Percentiles rank a stretch among this genome's conserved stretches.
These are phyloP conservation scores for Candida montana DNA, from an alignment of 805 yeast species.

Conservation along the genomic window DNA sequence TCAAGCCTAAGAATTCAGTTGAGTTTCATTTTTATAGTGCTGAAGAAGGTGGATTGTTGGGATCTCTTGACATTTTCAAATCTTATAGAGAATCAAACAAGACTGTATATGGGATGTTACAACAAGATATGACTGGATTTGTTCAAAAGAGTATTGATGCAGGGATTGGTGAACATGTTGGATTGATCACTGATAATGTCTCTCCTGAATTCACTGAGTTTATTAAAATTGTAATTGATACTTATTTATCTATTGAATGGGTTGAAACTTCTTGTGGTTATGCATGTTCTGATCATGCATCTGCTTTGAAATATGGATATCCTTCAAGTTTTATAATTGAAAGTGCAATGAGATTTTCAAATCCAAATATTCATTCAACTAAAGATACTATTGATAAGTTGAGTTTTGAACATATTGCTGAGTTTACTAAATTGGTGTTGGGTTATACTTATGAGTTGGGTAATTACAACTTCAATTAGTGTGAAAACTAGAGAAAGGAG, in stretches of 20 bases:
- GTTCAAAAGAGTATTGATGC: conserved; percentile 28
- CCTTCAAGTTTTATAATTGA: conserved; percentile 85
- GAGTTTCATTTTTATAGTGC: conserved; percentile 96
- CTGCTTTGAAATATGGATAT: conserved; percentile 76
- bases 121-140: conserved; percentile 71
- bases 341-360: conserved; percentile 56
- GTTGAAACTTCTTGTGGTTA: conserved; percentile 81
- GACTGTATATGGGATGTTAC: conserved; percentile 76
- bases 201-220: conserved; percentile 21
- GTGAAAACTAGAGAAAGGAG: too few relatives aligned
- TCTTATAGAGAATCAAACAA: conserved; percentile 40
- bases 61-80: conserved; percentile 74
- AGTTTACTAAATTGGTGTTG: conserved; percentile 73
- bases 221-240: conserved; percentile 52
- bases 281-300: conserved; percentile 90
- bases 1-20: conserved; percentile 61
- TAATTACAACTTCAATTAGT: conserved; percentile 28
- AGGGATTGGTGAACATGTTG: conserved; percentile 56
- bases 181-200: conserved; percentile 46
- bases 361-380: conserved; percentile 69
- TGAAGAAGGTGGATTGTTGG: conserved; percentile 88
- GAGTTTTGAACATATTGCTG: conserved; percentile 70
- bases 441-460: conserved; percentile 72
- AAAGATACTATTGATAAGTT: conserved; percentile 79
- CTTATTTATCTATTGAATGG: conserved; percentile 63